Conservation (phyloP, 2,329 filamentous ascomycete species). For the Apiospora rasikravindrae region DNA sequence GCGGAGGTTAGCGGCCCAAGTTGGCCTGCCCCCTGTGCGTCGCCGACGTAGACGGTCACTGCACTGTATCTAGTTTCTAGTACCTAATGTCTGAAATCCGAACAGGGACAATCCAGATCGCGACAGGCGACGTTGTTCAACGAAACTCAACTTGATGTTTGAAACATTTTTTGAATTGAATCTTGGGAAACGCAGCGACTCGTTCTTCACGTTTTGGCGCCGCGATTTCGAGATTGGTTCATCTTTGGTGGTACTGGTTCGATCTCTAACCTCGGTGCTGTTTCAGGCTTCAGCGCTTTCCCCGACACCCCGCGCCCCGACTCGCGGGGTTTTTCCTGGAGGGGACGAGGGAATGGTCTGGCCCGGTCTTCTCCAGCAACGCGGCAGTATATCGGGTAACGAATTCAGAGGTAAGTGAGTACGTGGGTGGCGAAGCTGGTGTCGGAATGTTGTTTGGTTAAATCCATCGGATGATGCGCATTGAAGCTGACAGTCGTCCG, state of each 20-base stretch:
- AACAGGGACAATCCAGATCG: not conserved
- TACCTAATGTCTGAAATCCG: not conserved
- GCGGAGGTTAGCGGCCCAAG: not conserved
- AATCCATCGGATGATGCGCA: not conserved
- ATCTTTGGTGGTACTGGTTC: not conserved
- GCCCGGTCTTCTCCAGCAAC: not conserved
- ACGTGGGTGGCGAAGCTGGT: not conserved
- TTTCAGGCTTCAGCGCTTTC: not conserved
- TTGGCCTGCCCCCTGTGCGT: too few species aligned
- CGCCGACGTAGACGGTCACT: not conserved
- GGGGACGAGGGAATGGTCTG: not conserved
- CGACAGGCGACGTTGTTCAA: not conserved
- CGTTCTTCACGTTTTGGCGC: not conserved
- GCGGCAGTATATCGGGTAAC: not conserved
- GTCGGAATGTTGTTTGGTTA: not conserved
- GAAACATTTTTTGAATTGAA: not conserved
- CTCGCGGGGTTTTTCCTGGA: not conserved
- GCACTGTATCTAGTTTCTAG: not conserved
- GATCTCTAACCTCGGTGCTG: not conserved
- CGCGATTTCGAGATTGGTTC: not conserved
- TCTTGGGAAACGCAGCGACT: not conserved
- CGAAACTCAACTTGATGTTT: not conserved
- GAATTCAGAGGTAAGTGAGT: too few species aligned
- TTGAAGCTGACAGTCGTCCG: not conserved
- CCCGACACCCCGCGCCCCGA: not conserved